Conservation (phyloP, 352 stramenopile genomes). For the Globisporangium alternatum region DNA sequence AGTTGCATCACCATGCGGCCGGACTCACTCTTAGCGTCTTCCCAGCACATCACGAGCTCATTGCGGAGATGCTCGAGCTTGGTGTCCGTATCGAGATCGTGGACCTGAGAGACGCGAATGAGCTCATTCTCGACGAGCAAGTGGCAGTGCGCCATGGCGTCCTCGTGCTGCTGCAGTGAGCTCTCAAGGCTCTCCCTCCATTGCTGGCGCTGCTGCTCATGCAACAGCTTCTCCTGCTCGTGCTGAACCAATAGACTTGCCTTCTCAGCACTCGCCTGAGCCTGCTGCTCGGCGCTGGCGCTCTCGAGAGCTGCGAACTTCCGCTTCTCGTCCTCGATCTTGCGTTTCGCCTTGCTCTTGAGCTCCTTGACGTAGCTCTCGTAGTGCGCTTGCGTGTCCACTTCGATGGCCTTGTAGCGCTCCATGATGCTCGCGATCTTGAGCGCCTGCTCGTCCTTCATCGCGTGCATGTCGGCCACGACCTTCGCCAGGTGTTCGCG, state of each 20-base stretch:
- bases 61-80: slow-evolving; percentile 24
- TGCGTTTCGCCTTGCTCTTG: slow-evolving; percentile 25
- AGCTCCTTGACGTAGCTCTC: slow-evolving; percentile 42
- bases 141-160: slow-evolving; percentile 32
- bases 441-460: slow-evolving; percentile 64
- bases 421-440: slow-evolving; percentile 51
- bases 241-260: slow-evolving; percentile 17
- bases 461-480: slow-evolving; percentile 71
- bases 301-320: slow-evolving; percentile 10
- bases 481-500: slow-evolving; percentile 57
- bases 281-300: not conserved
- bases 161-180: slow-evolving; percentile 43
- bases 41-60: slow-evolving; percentile 37
- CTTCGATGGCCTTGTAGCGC: slow-evolving; percentile 54
- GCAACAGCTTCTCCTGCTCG: slow-evolving; percentile 19
- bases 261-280: slow-evolving; percentile 8
- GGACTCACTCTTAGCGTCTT: slow-evolving; percentile 30
- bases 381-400: slow-evolving; percentile 52
- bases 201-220: slow-evolving; percentile 22
- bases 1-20: slow-evolving; percentile 4
- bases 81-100: not conserved
- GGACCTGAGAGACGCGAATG: not conserved
- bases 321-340: slow-evolving; percentile 22
- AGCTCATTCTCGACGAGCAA: slow-evolving; percentile 24
- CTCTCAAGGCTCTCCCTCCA: slow-evolving; percentile 41